These are phyloP conservation scores for Aaosphaeria arxii DNA, from an alignment of 2,329 filamentous ascomycete species.

Conservation along the genomic window DNA sequence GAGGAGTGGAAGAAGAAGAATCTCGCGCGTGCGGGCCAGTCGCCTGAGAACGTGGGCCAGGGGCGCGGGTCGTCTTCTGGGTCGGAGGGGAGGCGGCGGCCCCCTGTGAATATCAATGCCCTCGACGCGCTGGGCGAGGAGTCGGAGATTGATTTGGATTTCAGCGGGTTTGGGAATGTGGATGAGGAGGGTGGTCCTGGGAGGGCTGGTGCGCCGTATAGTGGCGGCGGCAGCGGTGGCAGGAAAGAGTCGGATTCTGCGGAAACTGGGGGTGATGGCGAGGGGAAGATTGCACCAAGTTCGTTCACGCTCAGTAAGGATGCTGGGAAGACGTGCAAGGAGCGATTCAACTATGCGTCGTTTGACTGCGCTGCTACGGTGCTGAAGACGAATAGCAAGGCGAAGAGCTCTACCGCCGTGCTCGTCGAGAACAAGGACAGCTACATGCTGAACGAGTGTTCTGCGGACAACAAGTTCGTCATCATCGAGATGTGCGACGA, in stretches of 20 bases:
- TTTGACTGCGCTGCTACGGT: constrained; percentile 96
- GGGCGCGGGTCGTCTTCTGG: constrained; percentile 46
- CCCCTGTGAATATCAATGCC: constrained; percentile 57
- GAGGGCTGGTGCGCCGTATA: constrained; percentile 9
- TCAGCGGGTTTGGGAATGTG: constrained; percentile 58
- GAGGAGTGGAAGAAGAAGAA: constrained; percentile 98
- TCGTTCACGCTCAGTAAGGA: constrained; percentile 69
- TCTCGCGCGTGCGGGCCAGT: constrained; percentile 80
- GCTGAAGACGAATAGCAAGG: constrained; percentile 81
- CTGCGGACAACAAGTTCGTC: constrained; percentile 82
- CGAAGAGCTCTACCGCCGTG: constrained; percentile 84
- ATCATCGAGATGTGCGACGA: constrained; percentile 90
- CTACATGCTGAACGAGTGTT: constrained; percentile 95
- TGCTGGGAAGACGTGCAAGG: constrained; percentile 95
- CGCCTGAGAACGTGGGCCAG: constrained; percentile 63
- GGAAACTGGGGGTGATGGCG: constrained; percentile 13
- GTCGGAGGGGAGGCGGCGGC: constrained; percentile 49
- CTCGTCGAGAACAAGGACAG: constrained; percentile 97
- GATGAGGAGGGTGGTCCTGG: constrained; percentile 16
- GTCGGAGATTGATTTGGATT: constrained; percentile 76
- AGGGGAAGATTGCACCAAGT: constrained; percentile 28
- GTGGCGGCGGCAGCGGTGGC: background rate
- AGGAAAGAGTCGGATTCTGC: constrained; percentile 14
- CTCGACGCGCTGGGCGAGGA: constrained; percentile 83
- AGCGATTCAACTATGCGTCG: constrained; percentile 94